Conservation (phyloP, 495 filamentous ascomycete genomes). For the Hypoxylon trugodes region DNA sequence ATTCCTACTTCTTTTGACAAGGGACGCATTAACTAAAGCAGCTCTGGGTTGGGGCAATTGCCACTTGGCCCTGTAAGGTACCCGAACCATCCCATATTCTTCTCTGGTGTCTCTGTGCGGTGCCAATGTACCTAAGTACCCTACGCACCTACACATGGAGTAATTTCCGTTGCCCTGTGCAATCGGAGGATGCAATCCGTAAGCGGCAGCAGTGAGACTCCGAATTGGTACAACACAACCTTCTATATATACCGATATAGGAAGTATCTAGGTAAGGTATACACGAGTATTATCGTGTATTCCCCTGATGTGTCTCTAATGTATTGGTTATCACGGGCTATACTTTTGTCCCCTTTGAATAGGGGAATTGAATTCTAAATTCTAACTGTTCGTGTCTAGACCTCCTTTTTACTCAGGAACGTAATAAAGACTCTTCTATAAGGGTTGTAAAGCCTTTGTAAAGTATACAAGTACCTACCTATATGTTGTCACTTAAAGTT, state of each 20-base stretch:
- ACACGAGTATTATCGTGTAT: constrained; percentile 3
- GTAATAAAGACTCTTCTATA: neutral
- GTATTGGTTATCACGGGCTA: constrained; percentile 3
- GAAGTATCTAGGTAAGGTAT: constrained; percentile 12
- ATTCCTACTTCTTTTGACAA: constrained; percentile 29
- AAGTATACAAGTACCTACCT: too few species aligned
- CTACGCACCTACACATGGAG: too few species aligned
- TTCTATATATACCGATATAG: too few species aligned
- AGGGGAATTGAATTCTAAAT: neutral
- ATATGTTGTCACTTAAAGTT: too few species aligned
- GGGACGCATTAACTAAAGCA: constrained; percentile 7
- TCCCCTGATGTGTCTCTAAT: neutral
- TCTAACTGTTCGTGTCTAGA: neutral
- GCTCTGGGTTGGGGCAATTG: constrained; percentile 27
- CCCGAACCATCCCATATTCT: constrained; percentile 1
- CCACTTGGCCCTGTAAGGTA: constrained; percentile 2
- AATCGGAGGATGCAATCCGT: constrained; percentile 41
- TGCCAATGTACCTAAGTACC: constrained; percentile 31
- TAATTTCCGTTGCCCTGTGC: constrained; percentile 44
- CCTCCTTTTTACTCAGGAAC: neutral
- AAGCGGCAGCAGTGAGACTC: neutral
- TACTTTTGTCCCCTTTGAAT: neutral
- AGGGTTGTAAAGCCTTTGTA: too few species aligned
- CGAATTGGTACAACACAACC: too few species aligned
- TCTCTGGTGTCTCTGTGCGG: neutral